Conservation (phyloP, 306 rosid genomes). For the Notholithocarpus densiflorus region DNA sequence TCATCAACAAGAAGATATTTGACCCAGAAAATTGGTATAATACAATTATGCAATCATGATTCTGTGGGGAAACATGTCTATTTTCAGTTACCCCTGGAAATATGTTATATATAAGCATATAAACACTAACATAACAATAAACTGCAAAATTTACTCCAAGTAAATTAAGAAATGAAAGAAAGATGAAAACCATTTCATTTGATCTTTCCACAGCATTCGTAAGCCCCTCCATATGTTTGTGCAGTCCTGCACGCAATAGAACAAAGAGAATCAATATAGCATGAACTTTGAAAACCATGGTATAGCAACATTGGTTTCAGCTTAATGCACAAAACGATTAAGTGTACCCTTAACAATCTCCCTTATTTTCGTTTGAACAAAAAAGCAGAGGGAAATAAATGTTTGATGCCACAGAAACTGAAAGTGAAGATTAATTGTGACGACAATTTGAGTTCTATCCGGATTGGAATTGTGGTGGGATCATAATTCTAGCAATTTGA, state of each 20-base stretch:
- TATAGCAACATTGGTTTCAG: background rate
- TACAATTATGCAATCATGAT: background rate
- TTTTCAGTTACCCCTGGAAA: too few species aligned
- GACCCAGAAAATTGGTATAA: background rate
- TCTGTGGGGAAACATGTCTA: too few species aligned
- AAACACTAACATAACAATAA: background rate
- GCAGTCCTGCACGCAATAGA: slow-evolving; percentile 51
- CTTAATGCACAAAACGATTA: background rate
- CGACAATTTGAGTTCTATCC: too few species aligned
- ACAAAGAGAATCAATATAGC: slow-evolving; percentile 12
- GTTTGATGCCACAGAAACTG: too few species aligned
- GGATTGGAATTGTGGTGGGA: too few species aligned
- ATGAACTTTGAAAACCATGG: slow-evolving; percentile 3
- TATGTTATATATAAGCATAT: background rate
- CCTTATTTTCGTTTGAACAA: too few species aligned
- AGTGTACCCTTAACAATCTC: background rate
- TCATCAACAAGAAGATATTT: background rate
- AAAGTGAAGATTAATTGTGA: too few species aligned
- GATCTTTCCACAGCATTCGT: slow-evolving; percentile 93
- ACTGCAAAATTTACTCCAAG: background rate
- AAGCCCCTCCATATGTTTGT: slow-evolving; percentile 74
- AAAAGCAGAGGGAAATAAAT: too few species aligned
- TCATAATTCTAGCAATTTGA: too few species aligned
- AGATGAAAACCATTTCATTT: slow-evolving; percentile 67
- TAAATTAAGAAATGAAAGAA: slow-evolving; percentile 16